Base-by-base conservation (phyloP, 805 yeast species). In the Metschnikowia bowlesiae region DNA sequence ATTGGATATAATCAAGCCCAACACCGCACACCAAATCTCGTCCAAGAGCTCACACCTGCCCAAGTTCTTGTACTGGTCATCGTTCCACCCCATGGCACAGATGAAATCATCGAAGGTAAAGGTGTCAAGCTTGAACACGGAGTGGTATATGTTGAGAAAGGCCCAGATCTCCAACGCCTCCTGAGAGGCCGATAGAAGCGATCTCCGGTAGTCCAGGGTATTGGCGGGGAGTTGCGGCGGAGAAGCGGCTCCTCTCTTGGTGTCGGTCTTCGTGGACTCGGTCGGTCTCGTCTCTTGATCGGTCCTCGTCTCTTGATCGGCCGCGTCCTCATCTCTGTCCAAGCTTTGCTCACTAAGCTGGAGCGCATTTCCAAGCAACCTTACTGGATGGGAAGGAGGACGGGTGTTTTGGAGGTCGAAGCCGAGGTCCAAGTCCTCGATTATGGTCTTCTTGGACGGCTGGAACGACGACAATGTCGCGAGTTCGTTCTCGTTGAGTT, bases 61-160 rank as follows among this genome's bases (percentile, higher is more conserved):
- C 4, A 67, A 66, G 2, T 68, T 66, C 35, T 73, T 71, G 46
- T 59, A 65, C 53, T 74, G 76, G 8, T 65, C 63, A 38, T 48
- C 55, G 30, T 70, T 69, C 78, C 83, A 71, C 36, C 71, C 69
- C 68, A 85, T 63, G 9, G 81, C 83, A 48, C 80, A 79, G 7
- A 85, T 62, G 59, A 80, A 87, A 56, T 85, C 95, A 67, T 89
- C 96, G 68, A 86, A 87, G 0, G 92, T 84, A 58, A 87, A 84
- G 0, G 85, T 78, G 59, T 85, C 89, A n/a, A 89, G 67, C 5
- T 76, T 62, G 32, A 89, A 68, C 0, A 89, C 81, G 34, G 76
- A 75, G 56, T 82, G 80, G 64, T 83, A 89, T 46, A 87, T 76
- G 62, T 87, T 87, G 30, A 88, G 65, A 59, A 89, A 89, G 1